Evolutionary conservation across 805 yeast species (phyloP), one percentile per base, ranked within the genome.

Genomic region (Yarrowia yakushimensis): DNA sequence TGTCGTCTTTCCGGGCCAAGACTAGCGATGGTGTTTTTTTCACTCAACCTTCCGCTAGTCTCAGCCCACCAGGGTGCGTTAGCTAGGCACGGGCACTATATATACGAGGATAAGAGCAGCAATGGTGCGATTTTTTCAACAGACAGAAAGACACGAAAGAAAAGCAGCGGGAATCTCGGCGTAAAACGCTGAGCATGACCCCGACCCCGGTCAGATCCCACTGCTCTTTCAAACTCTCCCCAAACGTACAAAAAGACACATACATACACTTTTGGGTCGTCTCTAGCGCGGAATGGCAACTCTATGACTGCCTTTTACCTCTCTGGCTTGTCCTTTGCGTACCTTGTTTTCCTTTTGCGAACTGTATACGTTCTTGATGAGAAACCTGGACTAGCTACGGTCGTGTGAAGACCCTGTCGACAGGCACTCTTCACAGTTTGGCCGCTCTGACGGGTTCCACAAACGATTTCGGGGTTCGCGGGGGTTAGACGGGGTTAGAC

Each of bases 81-180:
- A 42, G 48, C 48, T 42, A 42, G 48, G 48, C 17, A 42, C 48
- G 31, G 30, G 22, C 33, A 25, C 48, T 42, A 42, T n/a, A 22
- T 17, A 27, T 42, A 42, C 48, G 48, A 42, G 8, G 4, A 7
- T 8, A 18, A 18, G 4, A 5, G 34, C 17, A 5, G 15, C 17
- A 4, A 31, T 5, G 2, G 12, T 5, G 7, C 15, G 8, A 13
- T 31, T 17, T 13, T 31, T 31, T 12, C 11, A 4, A 31, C 8
- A 15, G 17, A 10, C 31, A 12, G 34, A 13, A 13, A 31, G 34
- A 13, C 17, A 31, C 34, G 34, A 13, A n/a, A n/a, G n/a, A n/a
- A n/a, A n/a, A n/a, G n/a, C 34, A 31, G 17, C 11, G 34, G 15
- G 15, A 13, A 12, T 3, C 34, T 7, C 7, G 12, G n/a, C 34